A percentile compares a stretch with the other conserved stretches of the same genome.
Evolutionary conservation across 2,329 filamentous ascomycete genomes (phyloP).

Genomic region (Fusarium caatingaense): DNA sequence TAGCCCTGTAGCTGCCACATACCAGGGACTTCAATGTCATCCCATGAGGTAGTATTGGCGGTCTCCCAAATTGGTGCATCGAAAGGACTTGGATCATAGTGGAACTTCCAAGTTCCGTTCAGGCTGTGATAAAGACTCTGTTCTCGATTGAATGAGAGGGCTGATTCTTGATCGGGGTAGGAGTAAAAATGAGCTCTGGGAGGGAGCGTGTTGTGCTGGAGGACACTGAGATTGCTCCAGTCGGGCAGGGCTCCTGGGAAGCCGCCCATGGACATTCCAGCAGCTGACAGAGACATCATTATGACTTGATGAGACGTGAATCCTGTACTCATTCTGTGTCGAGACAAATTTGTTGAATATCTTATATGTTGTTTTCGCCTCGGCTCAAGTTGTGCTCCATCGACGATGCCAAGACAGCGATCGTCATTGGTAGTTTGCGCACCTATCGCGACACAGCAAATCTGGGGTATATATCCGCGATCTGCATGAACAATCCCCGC

Average conservation of each 20-base stretch:
- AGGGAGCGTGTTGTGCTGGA: slow-evolving; percentile 13
- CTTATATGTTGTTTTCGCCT: not conserved
- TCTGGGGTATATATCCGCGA: not conserved
- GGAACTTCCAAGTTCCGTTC: slow-evolving; percentile 30
- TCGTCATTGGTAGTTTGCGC: slow-evolving; percentile 11
- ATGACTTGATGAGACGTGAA: not conserved
- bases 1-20: slow-evolving; percentile 79
- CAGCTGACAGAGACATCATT: slow-evolving; percentile 19
- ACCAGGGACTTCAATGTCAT: slow-evolving; percentile 69
- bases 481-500: slow-evolving; percentile 9
- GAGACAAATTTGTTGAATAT: too few relatives aligned
- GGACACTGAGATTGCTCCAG: slow-evolving; percentile 18
- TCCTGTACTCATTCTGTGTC: not conserved
- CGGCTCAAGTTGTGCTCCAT: not conserved
- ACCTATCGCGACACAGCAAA: slow-evolving; percentile 14
- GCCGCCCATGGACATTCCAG: not conserved
- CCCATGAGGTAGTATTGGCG: slow-evolving; percentile 8
- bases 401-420: slow-evolving; percentile 17
- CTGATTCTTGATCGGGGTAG: slow-evolving; percentile 10
- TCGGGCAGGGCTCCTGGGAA: slow-evolving; percentile 20
- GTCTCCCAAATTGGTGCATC: slow-evolving; percentile 17
- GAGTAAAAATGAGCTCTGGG: slow-evolving; percentile 31
- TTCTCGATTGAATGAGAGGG: not conserved
- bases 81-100: slow-evolving; percentile 19
- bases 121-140: slow-evolving; percentile 3